Base-by-base conservation (phyloP, 768 basidiomycete species). In the Coprinopsis sp. region DNA sequence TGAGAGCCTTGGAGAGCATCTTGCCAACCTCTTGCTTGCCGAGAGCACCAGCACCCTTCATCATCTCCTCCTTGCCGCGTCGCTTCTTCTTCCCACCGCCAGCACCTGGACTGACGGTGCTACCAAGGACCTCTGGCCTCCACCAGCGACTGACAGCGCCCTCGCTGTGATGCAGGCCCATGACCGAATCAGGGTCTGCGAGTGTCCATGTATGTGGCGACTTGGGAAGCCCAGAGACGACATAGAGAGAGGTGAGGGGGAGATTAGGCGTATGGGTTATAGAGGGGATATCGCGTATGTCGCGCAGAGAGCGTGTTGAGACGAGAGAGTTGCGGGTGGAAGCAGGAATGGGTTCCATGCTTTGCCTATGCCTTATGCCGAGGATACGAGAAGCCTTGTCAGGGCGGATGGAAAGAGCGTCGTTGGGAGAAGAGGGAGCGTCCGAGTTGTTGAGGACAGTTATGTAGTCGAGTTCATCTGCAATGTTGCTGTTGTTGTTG, bases 141-240 rank as follows among this genome's bases (percentile, higher is more conserved):
- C 90, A 94, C 83, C 87, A 93, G 37, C 90, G 78, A 53, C 77
- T 82, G 46, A 93, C 91, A 41, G 90, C 91, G 47, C 87, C 85
- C 36, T 91, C 88, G 33, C 77, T 74, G 58, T 94, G 91, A 56
- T 87, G 81, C 41, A 92, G 74, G 38, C 87, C 89, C 40, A 85
- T 66, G 43, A 90, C 84, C 1, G 88, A 78, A 62, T 91, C 88
- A 0, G 84, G 82, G 62, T 93, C 91, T 0, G 88, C 84, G 34
- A 91, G 78, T 14, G 88, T 87, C 91, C 92, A 94, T 10, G 87
- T 91, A 62, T 89, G 81, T 1, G 91, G 89, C 24, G 84, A 84
- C 64, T 93, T 93, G 14, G 90, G 87, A 24, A 95, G 77, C 10
- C 92, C 91, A 1, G 87, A 89, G 24, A 91, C 88, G 55, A 91